Evolutionary conservation across 83 land plant species (phyloP), one percentile per base, ranked within the genome.

Genomic region (Picea mariana): DNA sequence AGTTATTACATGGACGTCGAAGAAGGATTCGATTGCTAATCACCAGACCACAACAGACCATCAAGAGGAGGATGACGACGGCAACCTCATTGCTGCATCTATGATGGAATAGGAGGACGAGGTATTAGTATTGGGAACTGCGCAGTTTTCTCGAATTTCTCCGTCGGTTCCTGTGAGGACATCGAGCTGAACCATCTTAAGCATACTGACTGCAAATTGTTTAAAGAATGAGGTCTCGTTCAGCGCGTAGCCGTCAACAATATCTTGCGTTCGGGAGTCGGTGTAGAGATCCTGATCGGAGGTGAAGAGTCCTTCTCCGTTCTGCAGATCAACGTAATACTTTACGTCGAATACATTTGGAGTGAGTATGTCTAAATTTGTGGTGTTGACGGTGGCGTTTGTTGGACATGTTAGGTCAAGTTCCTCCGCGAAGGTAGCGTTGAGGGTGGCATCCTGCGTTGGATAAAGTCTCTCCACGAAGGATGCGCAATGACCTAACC

Each of bases 101-200:
- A 27, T 27, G 31, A 27, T 27, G n/a, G n/a, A n/a, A 12, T 52
- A 12, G 3, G 58, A 52, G 58, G n/a, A n/a, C n/a, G 47, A 76
- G 18, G 11, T 76, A 38, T 44, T 15, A 44, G 64, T 75, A 80
- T 86, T 86, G n/a, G 80, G n/a, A n/a, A 78, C 86, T 4, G 78
- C 20, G 34, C 92, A 90, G 1, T 79, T 76, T 60, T 80, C 87
- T 79, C 92, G 81, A 15, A 90, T 86, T 72, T 88, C 87, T 42
- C 92, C 92, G 0, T 31, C 44, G 2, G 67, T 47, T 5, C 88
- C 88, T 0, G 85, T 88, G 9, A 82, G 80, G 42, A 90, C 90
- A 4, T 42, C 83, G 40, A 90, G 79, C n/a, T 21, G 38, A 2
- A 84, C 87, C 90, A 90, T 85, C 63, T 77, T 87, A 78, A 5